phyloP scores from a whole-genome alignment of 2,329 filamentous ascomycete species.

The Exserohilum turcica region DNA sequence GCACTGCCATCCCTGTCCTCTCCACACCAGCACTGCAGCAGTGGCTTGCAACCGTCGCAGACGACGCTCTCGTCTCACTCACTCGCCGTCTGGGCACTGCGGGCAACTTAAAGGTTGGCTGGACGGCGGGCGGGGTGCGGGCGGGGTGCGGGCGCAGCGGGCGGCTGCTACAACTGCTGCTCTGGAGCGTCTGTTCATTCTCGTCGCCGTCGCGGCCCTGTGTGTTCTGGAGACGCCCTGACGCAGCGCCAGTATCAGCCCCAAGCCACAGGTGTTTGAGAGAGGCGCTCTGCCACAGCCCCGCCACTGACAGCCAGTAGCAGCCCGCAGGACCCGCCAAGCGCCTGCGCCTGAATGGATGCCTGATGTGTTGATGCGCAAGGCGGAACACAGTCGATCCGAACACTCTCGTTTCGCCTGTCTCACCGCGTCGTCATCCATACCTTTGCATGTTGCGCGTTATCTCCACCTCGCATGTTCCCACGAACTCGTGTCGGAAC shows the following conservation, averaged over 20 bases:
- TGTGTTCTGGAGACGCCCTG: conserved; percentile 29
- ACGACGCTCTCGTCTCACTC: conserved; percentile 6
- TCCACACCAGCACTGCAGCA: conserved; percentile 22
- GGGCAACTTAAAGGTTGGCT: conserved; percentile 4
- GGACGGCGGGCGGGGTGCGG: neutral
- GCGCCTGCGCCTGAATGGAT: conserved; percentile 26
- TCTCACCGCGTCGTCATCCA: conserved; percentile 40
- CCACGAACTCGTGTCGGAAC: neutral
- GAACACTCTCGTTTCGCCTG: conserved; percentile 41
- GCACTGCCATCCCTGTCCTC: conserved; percentile 20
- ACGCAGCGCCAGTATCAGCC: conserved; percentile 39
- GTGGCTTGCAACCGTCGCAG: conserved; percentile 12
- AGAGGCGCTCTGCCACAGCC: conserved; percentile 33
- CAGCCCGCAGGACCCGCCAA: conserved; percentile 30
- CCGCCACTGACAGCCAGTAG: conserved; percentile 31
- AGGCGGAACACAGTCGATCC: conserved; percentile 40
- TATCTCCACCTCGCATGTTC: conserved; percentile 5
- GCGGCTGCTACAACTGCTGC: no score
- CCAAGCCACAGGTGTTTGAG: conserved; percentile 40
- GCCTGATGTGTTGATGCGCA: conserved; percentile 41
- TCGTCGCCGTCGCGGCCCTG: conserved; percentile 17
- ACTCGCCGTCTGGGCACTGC: conserved; percentile 8
- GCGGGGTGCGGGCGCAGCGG: no score
- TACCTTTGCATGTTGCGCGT: conserved; percentile 27
- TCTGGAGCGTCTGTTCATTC: no score